Evolutionary conservation across 2,329 filamentous ascomycete genomes (phyloP).

Genomic region (Cladophialophora chaetospira): DNA sequence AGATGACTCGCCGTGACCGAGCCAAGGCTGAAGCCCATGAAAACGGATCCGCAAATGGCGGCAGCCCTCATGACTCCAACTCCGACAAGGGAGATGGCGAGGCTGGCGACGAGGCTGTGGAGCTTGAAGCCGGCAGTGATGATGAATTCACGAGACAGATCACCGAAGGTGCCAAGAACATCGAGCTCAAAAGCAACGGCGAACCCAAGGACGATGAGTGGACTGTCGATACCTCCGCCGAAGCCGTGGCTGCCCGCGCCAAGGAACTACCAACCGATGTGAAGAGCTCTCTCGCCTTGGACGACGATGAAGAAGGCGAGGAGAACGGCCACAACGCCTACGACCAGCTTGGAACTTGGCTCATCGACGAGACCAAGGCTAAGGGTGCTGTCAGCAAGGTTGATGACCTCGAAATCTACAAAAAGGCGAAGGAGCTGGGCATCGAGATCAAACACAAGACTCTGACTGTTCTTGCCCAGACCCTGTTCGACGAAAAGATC

Average conservation of each 20-base stretch:
- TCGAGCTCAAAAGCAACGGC: slow-evolving; percentile 63
- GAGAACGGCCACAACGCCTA: slow-evolving; percentile 79
- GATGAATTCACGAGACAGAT: slow-evolving; percentile 84
- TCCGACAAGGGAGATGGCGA: slow-evolving; percentile 63
- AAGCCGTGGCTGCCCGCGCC: slow-evolving; percentile 91
- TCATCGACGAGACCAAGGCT: slow-evolving; percentile 70
- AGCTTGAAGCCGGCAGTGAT: slow-evolving; percentile 75
- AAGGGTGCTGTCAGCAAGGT: slow-evolving; percentile 74
- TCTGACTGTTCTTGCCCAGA: slow-evolving; percentile 86
- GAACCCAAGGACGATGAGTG: slow-evolving; percentile 84
- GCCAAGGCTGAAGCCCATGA: slow-evolving; percentile 66
- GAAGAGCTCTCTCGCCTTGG: slow-evolving; percentile 85
- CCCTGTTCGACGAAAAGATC: slow-evolving; percentile 89
- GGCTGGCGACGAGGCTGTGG: slow-evolving; percentile 65
- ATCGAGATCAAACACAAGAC: slow-evolving; percentile 95
- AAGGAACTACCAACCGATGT: slow-evolving; percentile 92
- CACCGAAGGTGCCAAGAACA: slow-evolving; percentile 68
- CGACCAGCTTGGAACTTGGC: slow-evolving; percentile 91
- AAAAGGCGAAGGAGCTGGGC: slow-evolving; percentile 95
- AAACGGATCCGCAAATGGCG: slow-evolving; percentile 58
- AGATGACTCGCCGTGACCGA: slow-evolving; percentile 76
- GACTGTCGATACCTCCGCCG: slow-evolving; percentile 95
- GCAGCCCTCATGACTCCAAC: slow-evolving; percentile 67
- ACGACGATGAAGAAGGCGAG: slow-evolving; percentile 77
- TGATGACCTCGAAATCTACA: slow-evolving; percentile 85